Base-by-base conservation (phyloP, 108 stramenopile species). In the Stephanodiscus triporus region DNA sequence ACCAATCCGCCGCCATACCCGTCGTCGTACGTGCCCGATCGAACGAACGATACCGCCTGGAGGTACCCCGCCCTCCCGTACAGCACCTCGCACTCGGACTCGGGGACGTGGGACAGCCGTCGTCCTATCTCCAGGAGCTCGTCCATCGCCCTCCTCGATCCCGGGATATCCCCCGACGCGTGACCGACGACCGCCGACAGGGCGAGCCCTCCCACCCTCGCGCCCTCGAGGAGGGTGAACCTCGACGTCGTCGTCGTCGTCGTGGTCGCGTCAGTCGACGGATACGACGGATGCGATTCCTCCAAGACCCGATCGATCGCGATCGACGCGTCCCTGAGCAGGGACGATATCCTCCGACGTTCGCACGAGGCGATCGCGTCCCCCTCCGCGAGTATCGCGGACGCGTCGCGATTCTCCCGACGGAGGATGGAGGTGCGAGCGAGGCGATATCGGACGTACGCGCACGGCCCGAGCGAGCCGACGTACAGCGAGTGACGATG, bases 51-150 rank as follows among this genome's bases (percentile, higher is more conserved):
- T 24, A 88, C 75, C 9, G 82, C 71, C 22, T 84, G 62, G 19
- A 89, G 48, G 43, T 80, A 86, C 34, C 88, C 88, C 0, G 82
- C 68, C n/a, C 86, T 78, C 3, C 88, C 88, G 42, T 87, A 77
- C 22, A 89, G 68, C 3, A 89, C 79, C 20, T 87, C 86, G 63
- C 77, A 87, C 43, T 77, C 83, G 8, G 34, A 29, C 9, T 0
- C 20, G 26, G 72, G 72, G 40, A 62, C 24, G 1, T 3, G 53
- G 0, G 40, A 13, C 11, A 9, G 9, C 40, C 11, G 11, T 3
- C 43, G 43, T 14, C 72, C 72, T 17, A 73, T 43, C 2, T 54
- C 60, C 16, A 73, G 42, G 11, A 73, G 51, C 29, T 73, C 60
- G 10, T 27, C 2, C 42, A 64, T 73, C 16, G 70, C 59, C 19